Percentiles rank a stretch among this genome's conserved stretches.
Evolutionary conservation across 139 green algal species (phyloP).

Genomic region (Chlamydomonas schloesseri): DNA sequence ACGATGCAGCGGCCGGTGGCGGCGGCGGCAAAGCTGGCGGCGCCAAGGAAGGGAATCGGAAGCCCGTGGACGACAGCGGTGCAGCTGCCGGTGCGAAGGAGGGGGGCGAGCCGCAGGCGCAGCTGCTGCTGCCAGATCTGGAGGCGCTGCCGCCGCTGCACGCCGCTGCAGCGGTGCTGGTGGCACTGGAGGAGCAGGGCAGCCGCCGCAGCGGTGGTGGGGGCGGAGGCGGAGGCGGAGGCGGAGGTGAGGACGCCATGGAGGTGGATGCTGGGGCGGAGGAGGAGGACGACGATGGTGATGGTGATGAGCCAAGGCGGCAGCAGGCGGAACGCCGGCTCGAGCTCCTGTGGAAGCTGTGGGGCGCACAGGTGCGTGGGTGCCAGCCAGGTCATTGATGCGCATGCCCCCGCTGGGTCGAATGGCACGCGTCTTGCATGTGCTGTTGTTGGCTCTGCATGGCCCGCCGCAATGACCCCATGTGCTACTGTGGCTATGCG

Average conservation of each 20-base stretch:
- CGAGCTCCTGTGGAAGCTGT: not conserved
- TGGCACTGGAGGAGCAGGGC: not conserved
- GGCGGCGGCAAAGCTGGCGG: no score
- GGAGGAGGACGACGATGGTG: not conserved
- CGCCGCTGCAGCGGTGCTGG: not conserved
- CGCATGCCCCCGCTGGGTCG: no score
- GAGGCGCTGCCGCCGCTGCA: not conserved
- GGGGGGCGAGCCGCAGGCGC: no score
- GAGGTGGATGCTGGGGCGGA: not conserved
- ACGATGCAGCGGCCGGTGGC: not conserved
- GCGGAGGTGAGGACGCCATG: not conserved
- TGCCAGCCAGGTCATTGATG: no score
- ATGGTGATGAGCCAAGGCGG: no score
- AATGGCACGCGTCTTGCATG: no score
- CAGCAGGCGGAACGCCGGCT: slow-evolving; percentile 8
- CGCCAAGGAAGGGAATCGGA: no score
- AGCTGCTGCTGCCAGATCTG: not conserved
- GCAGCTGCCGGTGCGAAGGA: no score
- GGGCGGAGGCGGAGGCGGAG: not conserved
- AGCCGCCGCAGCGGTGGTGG: not conserved
- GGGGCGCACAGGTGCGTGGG: not conserved
- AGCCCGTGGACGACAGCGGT: no score
- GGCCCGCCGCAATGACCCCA: no score
- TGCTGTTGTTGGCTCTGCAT: no score
- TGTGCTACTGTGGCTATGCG: no score